Base-by-base conservation (phyloP, 2,329 filamentous ascomycete genomes). In the Colletotrichum orbiculare region DNA sequence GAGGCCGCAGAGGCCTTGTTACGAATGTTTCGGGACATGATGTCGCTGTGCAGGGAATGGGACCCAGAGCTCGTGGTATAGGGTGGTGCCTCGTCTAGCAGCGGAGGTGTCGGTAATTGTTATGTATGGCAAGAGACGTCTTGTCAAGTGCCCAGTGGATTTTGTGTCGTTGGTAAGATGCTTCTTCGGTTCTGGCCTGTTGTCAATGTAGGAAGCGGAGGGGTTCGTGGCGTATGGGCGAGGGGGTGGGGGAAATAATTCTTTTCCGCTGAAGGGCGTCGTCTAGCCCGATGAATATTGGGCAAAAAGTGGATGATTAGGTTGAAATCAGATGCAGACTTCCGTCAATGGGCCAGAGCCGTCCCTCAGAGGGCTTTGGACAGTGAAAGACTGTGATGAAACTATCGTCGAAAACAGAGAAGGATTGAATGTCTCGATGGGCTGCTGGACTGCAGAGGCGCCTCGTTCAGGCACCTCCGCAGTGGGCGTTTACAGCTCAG, bases 401-500 rank as follows among this genome's bases (percentile, higher is more conserved):
- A 89, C 90, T 25, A 25, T 86, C 85, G 88, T 91, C 88, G 85
- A 89, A 68, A 68, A 67, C 52, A 57, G 77, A 69, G 53, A 54
- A 45, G 58, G 76, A 78, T 86, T 83, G 81, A 85, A 84, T 82
- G 83, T 85, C 85, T 93, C 90, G 88, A 83, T 89, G 90, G 91
- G 90, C 91, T 93, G 91, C 88, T 89, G 90, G 91, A 93, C 92
- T 94, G 87, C 89, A 87, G 86, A 87, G 87, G 85, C 74, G 81
- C 80, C 79, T 42, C 48, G 54, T 34, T 35, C 56, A 68, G 74
- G 71, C 73, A 66, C 78, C 79, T 87, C 89, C 89, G 89, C 88
- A 94, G 91, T 90, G 89, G 89, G 87, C 82, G 87, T 93, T 94
- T 94, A 96, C 91, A 95, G 92, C 91, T 91, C 90, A 92, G 89